Base-by-base conservation (phyloP, 257 asterid species). In the Fraxinus anomala region DNA sequence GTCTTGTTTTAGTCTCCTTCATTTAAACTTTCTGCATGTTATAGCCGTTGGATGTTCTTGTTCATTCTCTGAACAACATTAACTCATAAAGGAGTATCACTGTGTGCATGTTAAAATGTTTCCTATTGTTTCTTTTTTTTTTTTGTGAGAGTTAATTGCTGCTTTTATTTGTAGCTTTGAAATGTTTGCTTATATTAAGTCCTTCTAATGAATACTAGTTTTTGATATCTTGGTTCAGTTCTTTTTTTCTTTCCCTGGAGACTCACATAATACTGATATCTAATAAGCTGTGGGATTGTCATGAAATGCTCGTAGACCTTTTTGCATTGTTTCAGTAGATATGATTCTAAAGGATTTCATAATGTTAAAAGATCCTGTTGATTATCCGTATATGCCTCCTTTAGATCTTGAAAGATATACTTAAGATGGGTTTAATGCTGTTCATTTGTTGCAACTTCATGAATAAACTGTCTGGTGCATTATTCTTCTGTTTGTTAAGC, bases 401-500 rank as follows among this genome's bases (percentile, higher is more conserved):
- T 42, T 42, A 42, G 51, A 42, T 42, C 17, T 12, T 42, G 51
- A 42, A 12, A 2, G 17, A 2, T 42, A 42, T 12, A 2, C 51
- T 11, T 42, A 42, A 13, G 51, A 42, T 42, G 17, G 17, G 17
- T 42, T 42, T 42, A 42, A 42, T 42, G 17, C 19, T 44, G 51
- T 42, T 42, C 51, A 42, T 42, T 42, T 11, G 51, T 11, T 2
- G 51, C 51, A 42, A 12, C 4, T 12, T 42, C 5, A 42, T 12
- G 51, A 42, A 42, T 96, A 13, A 39, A 39, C 17, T 44, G 19
- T 11, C 54, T 44, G 4, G 19, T 39, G 19, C 17, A 44, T 44
- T 44, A 13, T 3, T 44, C 54, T 44, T 13, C 54, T 44, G 17
- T 13, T 12, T 13, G 19, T 44, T 12, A 44, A 44, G 19, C 54